Conservation (phyloP, 352 stramenopile genomes). For the Achlya hypogyna region DNA sequence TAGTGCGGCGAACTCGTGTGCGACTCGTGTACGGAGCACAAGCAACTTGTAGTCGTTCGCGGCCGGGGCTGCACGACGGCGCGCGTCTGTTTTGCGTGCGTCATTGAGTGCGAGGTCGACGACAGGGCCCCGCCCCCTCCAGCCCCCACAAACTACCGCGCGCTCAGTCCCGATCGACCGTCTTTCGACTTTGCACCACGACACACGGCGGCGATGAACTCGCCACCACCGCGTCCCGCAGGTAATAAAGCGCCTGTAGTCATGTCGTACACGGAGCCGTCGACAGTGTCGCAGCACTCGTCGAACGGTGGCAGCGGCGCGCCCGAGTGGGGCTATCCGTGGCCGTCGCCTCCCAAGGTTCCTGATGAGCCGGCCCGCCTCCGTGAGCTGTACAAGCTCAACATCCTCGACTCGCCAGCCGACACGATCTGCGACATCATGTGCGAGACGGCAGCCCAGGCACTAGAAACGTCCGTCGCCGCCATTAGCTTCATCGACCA, state of each 20-base stretch:
- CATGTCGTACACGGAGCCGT: background rate
- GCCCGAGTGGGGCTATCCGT: conserved; percentile 17
- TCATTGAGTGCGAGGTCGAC: background rate
- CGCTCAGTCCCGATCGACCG: background rate
- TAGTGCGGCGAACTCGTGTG: conserved; percentile 19
- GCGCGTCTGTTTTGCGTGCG: conserved; percentile 10
- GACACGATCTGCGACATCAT: conserved; percentile 18
- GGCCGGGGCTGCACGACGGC: background rate
- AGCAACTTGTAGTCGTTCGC: conserved; percentile 3
- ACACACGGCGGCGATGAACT: background rate
- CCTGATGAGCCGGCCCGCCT: conserved; percentile 5
- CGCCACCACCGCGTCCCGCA: background rate
- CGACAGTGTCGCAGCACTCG: background rate
- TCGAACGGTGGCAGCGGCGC: background rate
- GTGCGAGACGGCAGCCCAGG: conserved; percentile 1
- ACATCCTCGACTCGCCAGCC: conserved; percentile 16
- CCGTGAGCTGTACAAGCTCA: conserved; percentile 1
- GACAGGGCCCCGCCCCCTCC: background rate
- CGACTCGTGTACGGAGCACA: conserved; percentile 7
- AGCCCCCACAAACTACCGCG: background rate
- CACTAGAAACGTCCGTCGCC: conserved; percentile 10
- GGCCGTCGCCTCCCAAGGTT: conserved; percentile 4
- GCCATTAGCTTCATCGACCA: conserved; percentile 17
- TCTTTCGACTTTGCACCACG: background rate
- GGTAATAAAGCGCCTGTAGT: background rate